Evolutionary conservation across 2,329 filamentous ascomycete genomes (phyloP), one percentile per base, ranked within the genome.

Genomic region (Claviceps fusiformis): DNA sequence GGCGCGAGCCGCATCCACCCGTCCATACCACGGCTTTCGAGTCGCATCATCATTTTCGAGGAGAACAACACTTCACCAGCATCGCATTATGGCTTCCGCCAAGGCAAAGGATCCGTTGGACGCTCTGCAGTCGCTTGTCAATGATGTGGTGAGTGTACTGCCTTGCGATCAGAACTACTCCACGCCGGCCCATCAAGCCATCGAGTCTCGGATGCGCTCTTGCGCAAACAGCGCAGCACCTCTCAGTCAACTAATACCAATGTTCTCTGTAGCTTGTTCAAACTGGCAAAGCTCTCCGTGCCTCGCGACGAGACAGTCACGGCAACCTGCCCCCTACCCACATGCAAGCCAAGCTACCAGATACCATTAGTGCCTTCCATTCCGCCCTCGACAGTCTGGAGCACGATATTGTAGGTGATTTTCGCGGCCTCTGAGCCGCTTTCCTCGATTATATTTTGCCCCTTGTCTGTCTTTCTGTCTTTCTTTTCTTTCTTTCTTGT

Each of bases 321-420:
- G 71, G 68, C 56, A 69, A 69, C 47, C 57, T 70, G 17, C 62
- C 63, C 17, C 66, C 64, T 17, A 63, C 63, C 17, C 65, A 67
- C 37, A 65, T 62, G 62, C 71, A 71, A 54, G 64, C 68, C 48
- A 77, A 74, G 60, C 65, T 79, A 54, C 67, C 71, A 37, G 74
- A 77, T 46, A 71, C 71, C n/a, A 71, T 78, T 55, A 67, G 67
- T 43, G 64, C 66, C 7, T 80, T 79, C 62, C 78, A 83, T 56
- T 67, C 67, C 55, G 75, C 77, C 8, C 67, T 84, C 2, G 77
- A 82, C 58, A 75, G 79, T 7, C 62, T 83, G 5, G 80, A 83
- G 62, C 67, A 66, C 56, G 78, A 82, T 31, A 80, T 83, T 62
- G 80, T 82, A 68, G 65, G 74, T 56, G 13, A 29, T 11, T 7